phyloP scores from a whole-genome alignment of 1,139 yeast genomes.

The Saccharomyces pastorianus region DNA sequence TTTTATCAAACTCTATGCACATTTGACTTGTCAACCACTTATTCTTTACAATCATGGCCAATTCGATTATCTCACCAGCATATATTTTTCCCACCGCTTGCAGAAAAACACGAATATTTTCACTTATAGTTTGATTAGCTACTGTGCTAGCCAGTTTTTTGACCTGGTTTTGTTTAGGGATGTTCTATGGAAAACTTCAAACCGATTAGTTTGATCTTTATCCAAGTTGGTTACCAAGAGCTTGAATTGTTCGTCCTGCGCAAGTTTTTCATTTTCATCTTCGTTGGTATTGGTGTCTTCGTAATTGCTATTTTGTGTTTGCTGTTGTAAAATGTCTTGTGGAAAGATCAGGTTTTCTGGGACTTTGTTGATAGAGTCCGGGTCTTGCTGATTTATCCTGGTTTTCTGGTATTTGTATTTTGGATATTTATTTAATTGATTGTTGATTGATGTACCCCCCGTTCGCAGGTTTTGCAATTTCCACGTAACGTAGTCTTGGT shows the following conservation, averaged over 20 bases:
- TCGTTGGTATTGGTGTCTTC: background rate
- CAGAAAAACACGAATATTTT: slow-evolving; percentile 69
- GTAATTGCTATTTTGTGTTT: background rate
- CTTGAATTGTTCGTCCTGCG: slow-evolving; percentile 50
- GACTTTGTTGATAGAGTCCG: slow-evolving; percentile 16
- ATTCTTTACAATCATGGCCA: slow-evolving; percentile 62
- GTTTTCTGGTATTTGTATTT: slow-evolving; percentile 5
- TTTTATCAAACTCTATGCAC: slow-evolving; percentile 28
- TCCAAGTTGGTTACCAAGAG: slow-evolving; percentile 65
- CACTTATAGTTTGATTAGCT: slow-evolving; percentile 76
- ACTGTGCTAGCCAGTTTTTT: slow-evolving; percentile 75
- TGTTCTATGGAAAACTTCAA: slow-evolving; percentile 81
- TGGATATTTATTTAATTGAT: background rate
- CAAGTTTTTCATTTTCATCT: slow-evolving; percentile 15
- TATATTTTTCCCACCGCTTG: slow-evolving; percentile 86
- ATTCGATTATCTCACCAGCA: slow-evolving; percentile 79
- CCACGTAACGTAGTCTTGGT: slow-evolving; percentile 30
- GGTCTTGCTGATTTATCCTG: background rate
- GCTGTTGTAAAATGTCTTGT: slow-evolving; percentile 15
- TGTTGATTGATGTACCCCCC: slow-evolving; percentile 17
- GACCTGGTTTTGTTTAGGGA: slow-evolving; percentile 73
- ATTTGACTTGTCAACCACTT: slow-evolving; percentile 41
- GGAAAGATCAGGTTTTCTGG: slow-evolving; percentile 23
- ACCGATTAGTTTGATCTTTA: slow-evolving; percentile 77
- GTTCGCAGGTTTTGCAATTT: slow-evolving; percentile 26